These are phyloP conservation scores for Colletotrichum sp. DNA, from an alignment of 2,329 filamentous ascomycete genomes.

Conservation along the genomic window DNA sequence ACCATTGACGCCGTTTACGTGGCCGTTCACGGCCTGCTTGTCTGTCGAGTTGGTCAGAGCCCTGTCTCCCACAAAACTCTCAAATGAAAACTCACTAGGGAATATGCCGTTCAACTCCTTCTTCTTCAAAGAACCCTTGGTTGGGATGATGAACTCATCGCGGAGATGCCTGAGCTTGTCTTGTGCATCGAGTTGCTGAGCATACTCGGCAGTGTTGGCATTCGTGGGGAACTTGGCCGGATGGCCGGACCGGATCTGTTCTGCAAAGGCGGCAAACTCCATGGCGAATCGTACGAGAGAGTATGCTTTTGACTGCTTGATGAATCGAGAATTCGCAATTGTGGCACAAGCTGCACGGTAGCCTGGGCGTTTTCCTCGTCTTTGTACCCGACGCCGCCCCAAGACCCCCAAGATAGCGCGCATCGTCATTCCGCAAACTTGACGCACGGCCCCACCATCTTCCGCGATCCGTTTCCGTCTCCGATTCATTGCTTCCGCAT, in stretches of 20 bases:
- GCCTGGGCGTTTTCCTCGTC: constrained; percentile 10
- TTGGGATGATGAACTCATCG: constrained; percentile 78
- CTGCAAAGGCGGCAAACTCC: constrained; percentile 43
- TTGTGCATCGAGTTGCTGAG: constrained; percentile 59
- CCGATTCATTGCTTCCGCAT: constrained; percentile 9
- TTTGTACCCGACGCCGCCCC: constrained; percentile 20
- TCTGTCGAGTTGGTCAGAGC: neutral
- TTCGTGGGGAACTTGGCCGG: constrained; percentile 51
- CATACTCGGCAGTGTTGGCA: constrained; percentile 53
- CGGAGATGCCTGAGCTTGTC: constrained; percentile 68
- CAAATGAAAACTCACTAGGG: constrained; percentile 37
- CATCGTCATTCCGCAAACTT: constrained; percentile 13
- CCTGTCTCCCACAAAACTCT: neutral
- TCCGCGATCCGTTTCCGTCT: constrained; percentile 21
- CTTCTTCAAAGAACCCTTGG: constrained; percentile 72
- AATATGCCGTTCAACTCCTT: constrained; percentile 56
- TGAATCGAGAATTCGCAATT: neutral
- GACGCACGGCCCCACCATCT: constrained; percentile 3
- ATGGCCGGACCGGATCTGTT: constrained; percentile 45
- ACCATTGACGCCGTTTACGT: constrained; percentile 23
- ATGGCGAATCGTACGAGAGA: constrained; percentile 30
- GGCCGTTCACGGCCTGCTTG: constrained; percentile 26
- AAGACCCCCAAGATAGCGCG: neutral
- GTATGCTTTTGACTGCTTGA: neutral
- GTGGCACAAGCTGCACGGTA: neutral